phyloP scores from a whole-genome alignment of 768 basidiomycete species.

The Tubosaeta sp. region DNA sequence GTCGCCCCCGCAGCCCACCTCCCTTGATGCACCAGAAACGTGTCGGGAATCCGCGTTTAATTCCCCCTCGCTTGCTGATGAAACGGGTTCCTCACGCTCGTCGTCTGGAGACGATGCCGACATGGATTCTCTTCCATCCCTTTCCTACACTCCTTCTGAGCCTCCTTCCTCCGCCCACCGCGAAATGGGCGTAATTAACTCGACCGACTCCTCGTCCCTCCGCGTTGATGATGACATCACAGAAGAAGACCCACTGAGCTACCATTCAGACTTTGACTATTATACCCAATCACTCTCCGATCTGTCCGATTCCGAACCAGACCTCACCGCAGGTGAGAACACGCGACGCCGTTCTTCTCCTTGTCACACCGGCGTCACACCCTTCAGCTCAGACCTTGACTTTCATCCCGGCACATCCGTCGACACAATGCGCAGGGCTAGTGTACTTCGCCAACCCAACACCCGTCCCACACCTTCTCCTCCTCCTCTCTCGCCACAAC shows the following conservation, averaged over 20 bases:
- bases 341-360: slow-evolving; percentile 5
- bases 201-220: slow-evolving; percentile 6
- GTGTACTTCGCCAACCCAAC: background rate
- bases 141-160: slow-evolving; percentile 30
- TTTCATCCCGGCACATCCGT: slow-evolving; percentile 45
- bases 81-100: slow-evolving; percentile 13
- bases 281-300: slow-evolving; percentile 32
- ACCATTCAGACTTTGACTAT: slow-evolving; percentile 36
- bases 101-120: slow-evolving; percentile 23
- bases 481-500: slow-evolving; percentile 9
- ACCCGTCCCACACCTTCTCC: background rate
- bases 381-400: slow-evolving; percentile 20
- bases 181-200: slow-evolving; percentile 16
- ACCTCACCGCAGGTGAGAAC: slow-evolving; percentile 9
- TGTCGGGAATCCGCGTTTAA: slow-evolving; percentile 8
- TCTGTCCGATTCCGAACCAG: slow-evolving; percentile 28
- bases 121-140: slow-evolving; percentile 32
- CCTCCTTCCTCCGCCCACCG: slow-evolving; percentile 32
- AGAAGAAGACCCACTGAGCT: slow-evolving; percentile 30
- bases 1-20: background rate
- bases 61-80: slow-evolving; percentile 14
- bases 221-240: slow-evolving; percentile 4
- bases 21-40: background rate
- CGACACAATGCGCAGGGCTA: slow-evolving; percentile 26
- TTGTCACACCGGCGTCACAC: slow-evolving; percentile 10